Conservation (phyloP, 306 rosid genomes). For the Quercus bicolor region DNA sequence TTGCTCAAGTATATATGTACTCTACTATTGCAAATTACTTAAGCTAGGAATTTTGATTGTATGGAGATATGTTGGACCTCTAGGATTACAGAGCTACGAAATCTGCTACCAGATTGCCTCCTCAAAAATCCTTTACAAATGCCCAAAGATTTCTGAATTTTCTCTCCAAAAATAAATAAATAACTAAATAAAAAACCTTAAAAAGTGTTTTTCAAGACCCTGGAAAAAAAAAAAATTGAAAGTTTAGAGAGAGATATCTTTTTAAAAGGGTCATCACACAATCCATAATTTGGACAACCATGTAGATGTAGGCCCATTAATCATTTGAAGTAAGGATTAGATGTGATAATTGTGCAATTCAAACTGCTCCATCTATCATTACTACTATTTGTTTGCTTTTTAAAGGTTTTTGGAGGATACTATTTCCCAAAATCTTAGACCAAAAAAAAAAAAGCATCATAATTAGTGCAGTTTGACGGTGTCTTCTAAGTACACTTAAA, state of each 20-base stretch:
- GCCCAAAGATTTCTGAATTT: not conserved
- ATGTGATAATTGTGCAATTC: slow-evolving; percentile 22
- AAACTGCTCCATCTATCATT: slow-evolving; percentile 3
- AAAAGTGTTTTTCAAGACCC: not conserved
- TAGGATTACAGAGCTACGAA: no score
- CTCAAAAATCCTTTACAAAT: not conserved
- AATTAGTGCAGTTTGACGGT: slow-evolving; percentile 6
- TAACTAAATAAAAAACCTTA: no score
- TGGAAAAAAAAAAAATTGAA: not conserved
- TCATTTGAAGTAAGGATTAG: slow-evolving; percentile 70
- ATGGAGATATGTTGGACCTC: no score
- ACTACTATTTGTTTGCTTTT: not conserved
- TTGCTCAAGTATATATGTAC: no score
- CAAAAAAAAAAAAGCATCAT: not conserved
- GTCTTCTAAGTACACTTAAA: not conserved
- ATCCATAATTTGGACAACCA: slow-evolving; percentile 29
- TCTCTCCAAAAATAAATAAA: not conserved
- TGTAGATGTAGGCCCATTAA: slow-evolving; percentile 59
- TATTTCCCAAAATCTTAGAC: slow-evolving; percentile 11
- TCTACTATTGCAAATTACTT: no score
- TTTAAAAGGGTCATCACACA: slow-evolving; percentile 21
- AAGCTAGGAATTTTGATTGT: no score
- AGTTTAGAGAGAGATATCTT: not conserved
- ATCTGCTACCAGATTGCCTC: not conserved
- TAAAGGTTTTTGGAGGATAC: not conserved